Evolutionary conservation across 116 monocot species (phyloP), one percentile per base, ranked within the genome.

Genomic region (Dioscorea cayenensis): DNA sequence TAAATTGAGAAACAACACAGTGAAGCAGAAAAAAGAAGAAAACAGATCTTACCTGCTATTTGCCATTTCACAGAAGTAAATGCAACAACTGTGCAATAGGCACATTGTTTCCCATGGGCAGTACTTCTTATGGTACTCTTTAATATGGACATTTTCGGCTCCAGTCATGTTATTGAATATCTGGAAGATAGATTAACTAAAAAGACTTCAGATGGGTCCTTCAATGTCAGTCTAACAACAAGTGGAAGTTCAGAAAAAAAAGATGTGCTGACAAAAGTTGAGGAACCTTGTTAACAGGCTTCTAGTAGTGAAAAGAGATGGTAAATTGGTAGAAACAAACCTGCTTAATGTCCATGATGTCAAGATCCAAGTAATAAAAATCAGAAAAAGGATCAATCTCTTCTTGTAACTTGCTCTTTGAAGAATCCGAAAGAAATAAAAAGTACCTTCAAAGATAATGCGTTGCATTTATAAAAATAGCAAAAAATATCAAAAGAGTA

Each of bases 331-430:
- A 67, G 67, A 50, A 74, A 36, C 32, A 52, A 55, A 91, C 99
- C 91, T 99, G 99, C 71, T 91, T 94, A 58, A 99, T 81, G 70
- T 99, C 91, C 69, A 81, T 69, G 35, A 84, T 68, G 74, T 99
- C 99, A 70, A 99, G 73, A 77, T 99, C 91, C 85, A 88, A 87
- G 80, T 80, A 94, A 75, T 91, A 99, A 65, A 91, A 94, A 80
- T 99, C 99, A 38, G 89, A 87, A 60, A 77, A 99, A 60, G 66
- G 62, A 73, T 99, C 99, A 73, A 99, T 87, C 76, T 99, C 94
- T 70, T 94, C 88, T 61, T 84, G 84, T 22, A 85, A 84, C 66
- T 89, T 94, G 35, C 55, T 85, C 73, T 84, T 94, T 22, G 99
- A 87, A 71, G 82, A 81, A 52, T 85, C 87, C 50, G 91, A 69